phyloP scores from a whole-genome alignment of 1,139 yeast genomes.

The Meyerozyma elateridarum region DNA sequence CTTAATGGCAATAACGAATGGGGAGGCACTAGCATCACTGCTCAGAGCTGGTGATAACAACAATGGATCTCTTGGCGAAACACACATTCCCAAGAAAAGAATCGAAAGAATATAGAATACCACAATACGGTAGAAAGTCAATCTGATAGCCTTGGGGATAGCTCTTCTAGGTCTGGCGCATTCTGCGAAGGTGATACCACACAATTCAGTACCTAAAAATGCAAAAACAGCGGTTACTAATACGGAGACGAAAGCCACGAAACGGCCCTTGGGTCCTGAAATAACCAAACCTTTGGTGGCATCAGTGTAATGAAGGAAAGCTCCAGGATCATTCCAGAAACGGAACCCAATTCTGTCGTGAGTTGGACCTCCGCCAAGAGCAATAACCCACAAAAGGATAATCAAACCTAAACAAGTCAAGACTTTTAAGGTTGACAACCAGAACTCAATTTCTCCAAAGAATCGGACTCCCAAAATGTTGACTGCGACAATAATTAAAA shows the following conservation, averaged over 20 bases:
- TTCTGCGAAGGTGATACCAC: slow-evolving; percentile 71
- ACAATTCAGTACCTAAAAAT: slow-evolving; percentile 72
- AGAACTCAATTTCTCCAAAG: slow-evolving; percentile 68
- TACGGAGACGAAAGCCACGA: slow-evolving; percentile 62
- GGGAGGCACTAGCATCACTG: slow-evolving; percentile 69
- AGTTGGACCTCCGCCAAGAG: slow-evolving; percentile 57
- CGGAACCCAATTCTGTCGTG: slow-evolving; percentile 63
- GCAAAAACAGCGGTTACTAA: slow-evolving; percentile 74
- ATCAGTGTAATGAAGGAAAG: slow-evolving; percentile 46
- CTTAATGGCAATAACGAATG: slow-evolving; percentile 53
- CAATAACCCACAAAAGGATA: slow-evolving; percentile 42
- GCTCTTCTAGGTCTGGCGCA: slow-evolving; percentile 70
- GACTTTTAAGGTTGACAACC: slow-evolving; percentile 59
- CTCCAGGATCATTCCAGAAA: slow-evolving; percentile 63
- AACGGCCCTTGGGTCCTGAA: slow-evolving; percentile 45
- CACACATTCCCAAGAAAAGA: slow-evolving; percentile 69
- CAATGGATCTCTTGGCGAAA: slow-evolving; percentile 61
- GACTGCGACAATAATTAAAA: slow-evolving; percentile 36
- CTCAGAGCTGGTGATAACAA: slow-evolving; percentile 39
- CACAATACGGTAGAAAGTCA: slow-evolving; percentile 72
- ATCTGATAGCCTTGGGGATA: slow-evolving; percentile 71
- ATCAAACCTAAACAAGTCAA: slow-evolving; percentile 54
- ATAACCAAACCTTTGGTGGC: slow-evolving; percentile 21
- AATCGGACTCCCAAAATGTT: slow-evolving; percentile 33
- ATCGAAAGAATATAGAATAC: slow-evolving; percentile 65